Evolutionary conservation across 805 yeast genomes (phyloP).

Genomic region (Hanseniaspora clermontiae): DNA sequence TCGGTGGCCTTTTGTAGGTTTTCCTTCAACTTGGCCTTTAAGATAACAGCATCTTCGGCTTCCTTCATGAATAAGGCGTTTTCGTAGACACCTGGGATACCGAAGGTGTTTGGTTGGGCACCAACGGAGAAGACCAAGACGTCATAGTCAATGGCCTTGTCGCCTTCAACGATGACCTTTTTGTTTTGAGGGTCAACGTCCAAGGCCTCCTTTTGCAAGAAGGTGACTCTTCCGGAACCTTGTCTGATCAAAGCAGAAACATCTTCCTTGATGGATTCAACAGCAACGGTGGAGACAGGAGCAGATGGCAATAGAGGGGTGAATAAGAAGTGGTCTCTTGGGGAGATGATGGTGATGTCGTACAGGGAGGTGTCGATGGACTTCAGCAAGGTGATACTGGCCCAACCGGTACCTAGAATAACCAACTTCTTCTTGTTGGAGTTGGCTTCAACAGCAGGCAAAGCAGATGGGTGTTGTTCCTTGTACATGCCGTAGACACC

Average conservation of each 20-base stretch:
- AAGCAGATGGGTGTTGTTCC: slow-evolving; percentile 50
- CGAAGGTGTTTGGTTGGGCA: slow-evolving; percentile 87
- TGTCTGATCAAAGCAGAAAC: slow-evolving; percentile 76
- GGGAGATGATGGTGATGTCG: slow-evolving; percentile 81
- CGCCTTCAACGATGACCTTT: slow-evolving; percentile 47
- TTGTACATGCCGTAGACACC: slow-evolving; percentile 49
- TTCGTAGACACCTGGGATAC: slow-evolving; percentile 87
- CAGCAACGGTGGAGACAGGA: slow-evolving; percentile 85
- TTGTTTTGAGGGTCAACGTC: slow-evolving; percentile 64
- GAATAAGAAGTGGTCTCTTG: slow-evolving; percentile 88
- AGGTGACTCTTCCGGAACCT: slow-evolving; percentile 61
- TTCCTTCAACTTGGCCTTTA: slow-evolving; percentile 72
- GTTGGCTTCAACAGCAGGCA: slow-evolving; percentile 39
- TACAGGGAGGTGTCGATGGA: slow-evolving; percentile 74
- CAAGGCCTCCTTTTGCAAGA: slow-evolving; percentile 83
- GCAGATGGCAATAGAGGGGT: slow-evolving; percentile 93
- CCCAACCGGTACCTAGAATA: slow-evolving; percentile 89
- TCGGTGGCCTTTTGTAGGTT: slow-evolving; percentile 79
- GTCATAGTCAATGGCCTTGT: slow-evolving; percentile 51
- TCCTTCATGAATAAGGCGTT: slow-evolving; percentile 83
- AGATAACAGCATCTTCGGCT: slow-evolving; percentile 72
- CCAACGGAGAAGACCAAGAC: slow-evolving; percentile 88
- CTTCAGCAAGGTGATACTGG: slow-evolving; percentile 72
- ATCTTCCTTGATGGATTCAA: slow-evolving; percentile 87
- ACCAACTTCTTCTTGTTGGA: slow-evolving; percentile 39